Base-by-base conservation (phyloP, 2,329 filamentous ascomycete genomes). In the Coniochaeta prunicola region DNA sequence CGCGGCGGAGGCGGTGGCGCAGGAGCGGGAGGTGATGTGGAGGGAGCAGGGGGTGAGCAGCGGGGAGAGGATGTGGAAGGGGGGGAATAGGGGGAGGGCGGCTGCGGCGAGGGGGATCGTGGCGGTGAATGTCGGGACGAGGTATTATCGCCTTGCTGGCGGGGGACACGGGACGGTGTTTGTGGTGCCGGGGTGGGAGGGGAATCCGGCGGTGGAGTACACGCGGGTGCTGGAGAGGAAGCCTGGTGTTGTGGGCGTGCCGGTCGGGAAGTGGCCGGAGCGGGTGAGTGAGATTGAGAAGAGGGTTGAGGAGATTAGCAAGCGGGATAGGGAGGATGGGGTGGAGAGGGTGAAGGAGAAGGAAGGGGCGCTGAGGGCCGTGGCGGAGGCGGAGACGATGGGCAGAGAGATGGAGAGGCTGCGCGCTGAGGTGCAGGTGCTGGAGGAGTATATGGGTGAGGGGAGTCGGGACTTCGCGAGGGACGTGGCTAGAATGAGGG, bases 131-230 rank as follows among this genome's bases (percentile, higher is more conserved):
- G 61, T 84, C 12, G 66, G 63, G 33, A 82, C 82, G 26, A 73
- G 82, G 3, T 84, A 78, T 67, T 82, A 80, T 66, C 79, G 82
- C 19, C 64, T 84, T 26, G 75, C 76, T 26, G 74, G 74, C 19
- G 72, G 72, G 15, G 76, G 76, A 0, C 68, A 70, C 36, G 73
- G 74, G 2, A 79, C 81, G 54, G 70, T 85, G 59, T 84, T 84
- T 64, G 69, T 85, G 8, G 70, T 83, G 30, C 82, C 81, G 0
- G 81, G 77, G 3, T 76, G 76, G 59, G 71, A 74, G 13, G 68
- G 74, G 24, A 80, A 83, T 58, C 77, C 81, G 0, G 73, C 69
- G 21, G 73, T 76, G 7, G 66, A 69, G 59, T 68, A 75, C 31
- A 83, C 80, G 1, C 69, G 72, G n/a, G 67, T 73, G 58, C 70